A percentile compares a stretch with the other conserved stretches of the same genome.
phyloP scores from a whole-genome alignment of 164 flowering plant genomes.

The Umbilicus rupestris region DNA sequence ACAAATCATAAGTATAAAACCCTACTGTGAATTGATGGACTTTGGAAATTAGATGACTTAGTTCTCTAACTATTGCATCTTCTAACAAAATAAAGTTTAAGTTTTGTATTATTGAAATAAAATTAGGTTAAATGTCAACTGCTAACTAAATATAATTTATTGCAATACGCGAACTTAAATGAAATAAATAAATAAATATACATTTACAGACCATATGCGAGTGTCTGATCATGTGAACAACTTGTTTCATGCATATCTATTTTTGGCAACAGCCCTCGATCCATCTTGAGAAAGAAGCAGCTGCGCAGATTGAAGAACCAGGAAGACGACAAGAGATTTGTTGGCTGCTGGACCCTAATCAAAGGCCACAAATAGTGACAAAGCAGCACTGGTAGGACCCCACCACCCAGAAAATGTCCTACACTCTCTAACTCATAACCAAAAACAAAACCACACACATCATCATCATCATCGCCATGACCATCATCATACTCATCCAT shows the following conservation, averaged over 20 bases:
- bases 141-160: too few relatives aligned
- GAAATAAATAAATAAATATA: too few relatives aligned
- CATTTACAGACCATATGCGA: too few relatives aligned
- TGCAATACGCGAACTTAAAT: too few relatives aligned
- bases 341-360: conserved; percentile 2
- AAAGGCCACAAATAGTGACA: conserved; percentile 2
- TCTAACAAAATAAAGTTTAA: too few relatives aligned
- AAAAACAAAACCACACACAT: conserved; percentile 6
- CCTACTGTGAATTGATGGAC: too few relatives aligned
- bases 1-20: too few relatives aligned
- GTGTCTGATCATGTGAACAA: not conserved
- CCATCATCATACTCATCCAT: not conserved
- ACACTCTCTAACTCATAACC: not conserved
- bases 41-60: too few relatives aligned
- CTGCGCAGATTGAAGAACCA: not conserved
- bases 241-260: not conserved
- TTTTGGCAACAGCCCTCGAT: not conserved
- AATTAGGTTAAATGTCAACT: too few relatives aligned
- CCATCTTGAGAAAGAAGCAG: not conserved
- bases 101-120: too few relatives aligned
- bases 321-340: not conserved
- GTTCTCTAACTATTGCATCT: too few relatives aligned
- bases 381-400: conserved; percentile 2
- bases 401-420: not conserved
- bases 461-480: not conserved